These are phyloP conservation scores for Globisporangium irregulare DNA, from an alignment of 352 stramenopile species.

Conservation along the genomic window DNA sequence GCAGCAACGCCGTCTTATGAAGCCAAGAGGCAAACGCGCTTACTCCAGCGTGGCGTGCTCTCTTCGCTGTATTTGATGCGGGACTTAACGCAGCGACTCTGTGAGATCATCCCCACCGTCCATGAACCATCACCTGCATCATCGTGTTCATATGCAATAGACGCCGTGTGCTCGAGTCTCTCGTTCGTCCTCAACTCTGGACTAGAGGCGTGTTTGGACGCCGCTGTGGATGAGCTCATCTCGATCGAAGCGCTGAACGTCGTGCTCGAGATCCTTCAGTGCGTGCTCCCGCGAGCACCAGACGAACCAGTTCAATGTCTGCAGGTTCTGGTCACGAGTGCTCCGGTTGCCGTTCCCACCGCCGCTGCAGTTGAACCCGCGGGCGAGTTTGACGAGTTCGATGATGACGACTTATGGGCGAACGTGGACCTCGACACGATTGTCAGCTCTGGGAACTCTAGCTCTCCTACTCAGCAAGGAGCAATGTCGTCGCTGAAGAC, in stretches of 20 bases:
- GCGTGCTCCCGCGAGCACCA: constrained; percentile 31
- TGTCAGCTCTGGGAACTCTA: neutral
- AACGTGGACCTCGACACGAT: constrained; percentile 40
- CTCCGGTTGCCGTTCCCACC: neutral
- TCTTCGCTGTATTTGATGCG: constrained; percentile 42
- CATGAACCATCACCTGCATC: constrained; percentile 5
- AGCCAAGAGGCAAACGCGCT: constrained; percentile 17
- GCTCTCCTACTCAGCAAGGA: neutral
- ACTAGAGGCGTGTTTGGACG: constrained; percentile 44
- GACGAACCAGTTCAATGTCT: constrained; percentile 30
- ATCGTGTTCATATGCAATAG: constrained; percentile 18
- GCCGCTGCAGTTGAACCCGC: neutral
- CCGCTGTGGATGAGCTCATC: constrained; percentile 30
- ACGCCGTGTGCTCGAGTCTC: constrained; percentile 36
- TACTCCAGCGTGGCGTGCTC: constrained; percentile 31
- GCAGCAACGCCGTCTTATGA: too few relatives aligned
- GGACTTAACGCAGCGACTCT: constrained; percentile 35
- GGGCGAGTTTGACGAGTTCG: constrained; percentile 46
- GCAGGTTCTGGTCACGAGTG: constrained; percentile 6
- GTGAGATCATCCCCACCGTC: constrained; percentile 20
- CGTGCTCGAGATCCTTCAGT: constrained; percentile 54
- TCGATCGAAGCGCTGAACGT: constrained; percentile 34
- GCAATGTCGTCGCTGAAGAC: constrained; percentile 20
- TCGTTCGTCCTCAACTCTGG: constrained; percentile 40
- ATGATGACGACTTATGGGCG: constrained; percentile 40